Evolutionary conservation across 2,329 filamentous ascomycete species (phyloP), one percentile per base, ranked within the genome.

Genomic region (Fusarium luffae): DNA sequence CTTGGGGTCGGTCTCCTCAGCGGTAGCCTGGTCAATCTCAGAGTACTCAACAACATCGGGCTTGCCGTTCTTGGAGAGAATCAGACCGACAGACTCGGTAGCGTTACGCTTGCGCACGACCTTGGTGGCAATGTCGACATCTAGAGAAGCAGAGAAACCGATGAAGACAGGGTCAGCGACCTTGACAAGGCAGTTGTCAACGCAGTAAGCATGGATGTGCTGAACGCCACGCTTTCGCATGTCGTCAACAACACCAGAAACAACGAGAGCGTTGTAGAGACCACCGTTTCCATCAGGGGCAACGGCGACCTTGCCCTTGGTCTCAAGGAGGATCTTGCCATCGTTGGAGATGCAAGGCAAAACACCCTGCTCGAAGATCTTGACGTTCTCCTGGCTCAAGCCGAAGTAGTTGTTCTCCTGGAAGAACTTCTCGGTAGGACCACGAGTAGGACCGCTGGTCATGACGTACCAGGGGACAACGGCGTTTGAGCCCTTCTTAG

Each of bases 11-110:
- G 91, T 89, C 71, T 94, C 95, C 82, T 97, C 93, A 61, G 95
- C 92, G n/a, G 93, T 96, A 68, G 89, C 91, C 71, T 88, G 83
- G 84, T 97, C 92, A 75, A 99, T 98, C 84, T 99, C 96, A 8
- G 94, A 97, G 86, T 99, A 99, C 84, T 99, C 96, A 56, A 99
- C 95, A 5, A 99, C 96, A 78, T 97, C 96, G 41, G 96, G 96
- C 83, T 92, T 94, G 81, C 94, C 94, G 80, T 98, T 97, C 88
- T 97, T 97, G 77, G 92, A 90, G 60, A 99, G 83, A 76, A 99
- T 98, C 67, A 99, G 86, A 47, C 96, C 96, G 40, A 99, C 96
- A 2, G 94, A 94, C 84, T 99, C 96, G 77, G 93, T 97, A 55
- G 96, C 95, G 78, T 95, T 92, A 76, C 96, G 94, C 89, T 99